These are phyloP conservation scores for Penicillium simplicissimum DNA, from an alignment of 495 filamentous ascomycete genomes.

Conservation along the genomic window DNA sequence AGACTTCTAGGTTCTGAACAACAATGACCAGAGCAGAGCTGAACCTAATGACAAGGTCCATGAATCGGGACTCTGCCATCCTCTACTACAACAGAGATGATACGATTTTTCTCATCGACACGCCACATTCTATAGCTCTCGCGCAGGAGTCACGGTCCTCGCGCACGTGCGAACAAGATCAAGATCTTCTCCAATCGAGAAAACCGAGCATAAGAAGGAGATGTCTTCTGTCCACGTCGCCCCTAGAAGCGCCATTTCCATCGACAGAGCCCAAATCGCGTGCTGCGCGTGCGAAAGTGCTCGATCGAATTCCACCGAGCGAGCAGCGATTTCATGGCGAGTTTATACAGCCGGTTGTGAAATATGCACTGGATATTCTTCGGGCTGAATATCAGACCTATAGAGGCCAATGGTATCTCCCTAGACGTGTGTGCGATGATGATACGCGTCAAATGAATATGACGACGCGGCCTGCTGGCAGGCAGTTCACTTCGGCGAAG, in stretches of 20 bases:
- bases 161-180: not conserved
- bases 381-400: slow-evolving; percentile 2
- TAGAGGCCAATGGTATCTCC: slow-evolving; percentile 44
- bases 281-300: slow-evolving; percentile 38
- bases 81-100: slow-evolving; percentile 51
- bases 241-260: slow-evolving; percentile 37
- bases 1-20: not conserved
- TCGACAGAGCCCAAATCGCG: slow-evolving; percentile 46
- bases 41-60: slow-evolving; percentile 11
- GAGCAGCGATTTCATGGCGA: slow-evolving; percentile 35
- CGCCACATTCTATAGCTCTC: slow-evolving; percentile 59
- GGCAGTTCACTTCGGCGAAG: slow-evolving; percentile 1
- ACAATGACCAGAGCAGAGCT: not conserved
- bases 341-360: slow-evolving; percentile 34
- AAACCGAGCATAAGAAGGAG: not conserved
- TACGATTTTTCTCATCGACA: slow-evolving; percentile 59
- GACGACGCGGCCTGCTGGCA: not conserved
- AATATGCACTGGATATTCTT: slow-evolving; percentile 32
- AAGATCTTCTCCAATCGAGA: not conserved
- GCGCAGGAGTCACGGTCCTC: slow-evolving; percentile 32
- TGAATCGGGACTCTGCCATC: slow-evolving; percentile 29
- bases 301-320: slow-evolving; percentile 29
- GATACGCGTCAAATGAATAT: slow-evolving; percentile 9
- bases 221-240: slow-evolving; percentile 34
- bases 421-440: slow-evolving; percentile 23